Conservation (phyloP, 2,329 filamentous ascomycete genomes). For the Exophiala xenobiotica region DNA sequence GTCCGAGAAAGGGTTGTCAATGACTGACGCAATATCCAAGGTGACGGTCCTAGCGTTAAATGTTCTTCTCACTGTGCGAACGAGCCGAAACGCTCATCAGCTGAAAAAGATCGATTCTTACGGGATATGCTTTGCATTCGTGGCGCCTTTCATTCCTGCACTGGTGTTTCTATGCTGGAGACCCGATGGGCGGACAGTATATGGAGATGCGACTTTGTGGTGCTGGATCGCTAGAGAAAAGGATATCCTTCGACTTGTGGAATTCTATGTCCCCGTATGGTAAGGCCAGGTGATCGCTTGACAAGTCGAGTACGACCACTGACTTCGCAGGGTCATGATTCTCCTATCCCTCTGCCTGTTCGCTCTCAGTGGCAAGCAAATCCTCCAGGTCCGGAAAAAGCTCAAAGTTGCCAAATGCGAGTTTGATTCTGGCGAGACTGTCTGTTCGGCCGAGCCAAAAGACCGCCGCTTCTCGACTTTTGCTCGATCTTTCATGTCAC, state of each 20-base stretch:
- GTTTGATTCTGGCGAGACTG: background rate
- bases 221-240: constrained; percentile 23
- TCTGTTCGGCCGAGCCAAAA: background rate
- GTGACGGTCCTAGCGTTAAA: constrained; percentile 22
- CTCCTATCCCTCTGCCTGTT: constrained; percentile 16
- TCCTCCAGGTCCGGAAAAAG: constrained; percentile 18
- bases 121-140: constrained; percentile 17
- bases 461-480: constrained; percentile 14
- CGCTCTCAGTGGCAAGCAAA: constrained; percentile 19
- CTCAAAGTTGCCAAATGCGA: constrained; percentile 16
- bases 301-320: too few relatives aligned
- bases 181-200: constrained; percentile 17
- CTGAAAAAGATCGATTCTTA: constrained; percentile 17
- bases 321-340: constrained; percentile 22
- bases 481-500: constrained; percentile 10
- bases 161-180: constrained; percentile 21
- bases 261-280: constrained; percentile 23
- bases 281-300: constrained; percentile 1
- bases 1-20: background rate
- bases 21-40: constrained; percentile 1
- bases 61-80: constrained; percentile 18
- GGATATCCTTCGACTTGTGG: constrained; percentile 15
- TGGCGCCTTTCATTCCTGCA: constrained; percentile 14
- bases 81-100: constrained; percentile 13
- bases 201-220: constrained; percentile 22